Percentiles rank a stretch among this genome's conserved stretches.
phyloP scores from a whole-genome alignment of 1,284 basidiomycete species.

The Cryptococcus maquisensis region DNA sequence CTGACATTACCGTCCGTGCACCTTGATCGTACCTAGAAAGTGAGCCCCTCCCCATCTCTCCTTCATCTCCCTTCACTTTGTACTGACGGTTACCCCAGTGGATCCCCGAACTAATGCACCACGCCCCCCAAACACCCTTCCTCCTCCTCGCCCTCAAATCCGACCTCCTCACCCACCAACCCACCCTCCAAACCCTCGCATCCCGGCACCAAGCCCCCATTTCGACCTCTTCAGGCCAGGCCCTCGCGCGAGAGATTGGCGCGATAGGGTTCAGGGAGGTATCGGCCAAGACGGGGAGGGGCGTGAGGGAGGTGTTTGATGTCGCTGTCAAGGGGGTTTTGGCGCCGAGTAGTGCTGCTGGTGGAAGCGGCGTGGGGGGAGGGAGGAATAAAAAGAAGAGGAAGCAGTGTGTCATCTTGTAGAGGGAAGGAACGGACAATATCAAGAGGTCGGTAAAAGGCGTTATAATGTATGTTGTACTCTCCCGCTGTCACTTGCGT shows the following conservation, averaged over 20 bases:
- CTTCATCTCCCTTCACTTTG: conserved; percentile 51
- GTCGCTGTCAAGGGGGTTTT: conserved; percentile 75
- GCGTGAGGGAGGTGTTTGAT: conserved; percentile 65
- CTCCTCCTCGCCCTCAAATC: conserved; percentile 97
- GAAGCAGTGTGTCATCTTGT: conserved; percentile 49
- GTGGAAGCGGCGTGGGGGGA: background rate
- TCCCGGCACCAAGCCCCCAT: conserved; percentile 96
- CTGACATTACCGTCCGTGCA: background rate
- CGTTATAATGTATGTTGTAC: background rate
- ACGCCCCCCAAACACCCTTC: conserved; percentile 88
- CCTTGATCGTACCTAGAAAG: conserved; percentile 45
- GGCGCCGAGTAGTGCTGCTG: conserved; percentile 53
- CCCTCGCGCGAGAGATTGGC: conserved; percentile 75
- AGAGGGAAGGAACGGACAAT: background rate
- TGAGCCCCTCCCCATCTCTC: conserved; percentile 61
- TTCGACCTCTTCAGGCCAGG: conserved; percentile 57
- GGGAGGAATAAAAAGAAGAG: conserved; percentile 30
- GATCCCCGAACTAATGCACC: conserved; percentile 94
- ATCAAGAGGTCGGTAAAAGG: no score
- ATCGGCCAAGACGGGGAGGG: conserved; percentile 70
- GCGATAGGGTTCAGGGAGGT: conserved; percentile 97
- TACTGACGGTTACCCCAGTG: conserved; percentile 63
- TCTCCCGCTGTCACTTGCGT: background rate
- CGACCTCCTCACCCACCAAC: conserved; percentile 90
- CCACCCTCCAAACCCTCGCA: conserved; percentile 83